These are phyloP conservation scores for Eimeria sp. DNA, from an alignment of 169 alveolate species.

Conservation along the genomic window DNA sequence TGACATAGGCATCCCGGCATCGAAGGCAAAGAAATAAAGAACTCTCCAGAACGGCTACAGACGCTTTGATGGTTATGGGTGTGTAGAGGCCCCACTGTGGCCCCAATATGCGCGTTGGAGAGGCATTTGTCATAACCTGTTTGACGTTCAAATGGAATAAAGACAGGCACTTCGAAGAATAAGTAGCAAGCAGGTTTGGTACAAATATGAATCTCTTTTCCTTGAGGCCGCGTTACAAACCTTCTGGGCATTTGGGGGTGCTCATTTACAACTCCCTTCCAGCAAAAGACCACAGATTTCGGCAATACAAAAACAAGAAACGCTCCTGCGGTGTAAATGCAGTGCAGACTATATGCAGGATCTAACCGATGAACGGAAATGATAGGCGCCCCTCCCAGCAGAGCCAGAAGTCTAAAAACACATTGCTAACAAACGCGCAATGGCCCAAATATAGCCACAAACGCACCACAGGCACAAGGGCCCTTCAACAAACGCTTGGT, in stretches of 20 bases:
- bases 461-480: background rate
- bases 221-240: background rate
- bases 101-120: no score
- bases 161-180: no score
- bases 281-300: background rate
- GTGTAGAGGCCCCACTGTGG: no score
- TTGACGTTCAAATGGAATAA: no score
- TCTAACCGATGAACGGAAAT: background rate
- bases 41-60: no score
- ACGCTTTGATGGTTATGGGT: no score
- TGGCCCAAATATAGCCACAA: background rate
- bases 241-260: background rate
- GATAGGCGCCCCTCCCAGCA: background rate
- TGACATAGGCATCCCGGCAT: no score
- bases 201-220: no score
- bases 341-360: background rate
- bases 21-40: no score
- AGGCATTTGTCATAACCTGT: no score
- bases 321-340: background rate
- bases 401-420: background rate
- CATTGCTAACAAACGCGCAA: background rate
- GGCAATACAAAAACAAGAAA: background rate
- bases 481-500: background rate
- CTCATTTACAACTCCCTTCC: background rate
- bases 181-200: no score